Conservation (phyloP, 2,329 filamentous ascomycete genomes). For the Sclerotinia borealis region DNA sequence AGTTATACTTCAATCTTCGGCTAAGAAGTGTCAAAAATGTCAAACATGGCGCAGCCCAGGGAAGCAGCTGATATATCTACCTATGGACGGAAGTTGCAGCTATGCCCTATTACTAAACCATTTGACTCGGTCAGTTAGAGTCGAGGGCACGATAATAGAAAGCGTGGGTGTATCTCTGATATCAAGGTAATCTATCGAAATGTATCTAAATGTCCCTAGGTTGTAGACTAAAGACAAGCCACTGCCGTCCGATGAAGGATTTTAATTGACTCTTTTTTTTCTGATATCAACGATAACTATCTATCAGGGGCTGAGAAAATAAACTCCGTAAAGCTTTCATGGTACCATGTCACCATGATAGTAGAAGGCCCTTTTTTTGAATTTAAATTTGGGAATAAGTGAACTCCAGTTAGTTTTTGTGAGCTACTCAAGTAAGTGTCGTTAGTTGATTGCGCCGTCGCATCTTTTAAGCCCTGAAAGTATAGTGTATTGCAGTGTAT, state of each 20-base stretch:
- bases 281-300: background rate
- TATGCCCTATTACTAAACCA: background rate
- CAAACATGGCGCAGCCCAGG: conserved; percentile 7
- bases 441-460: background rate
- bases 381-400: background rate
- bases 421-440: background rate
- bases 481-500: background rate
- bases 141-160: background rate
- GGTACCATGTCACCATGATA: conserved; percentile 3
- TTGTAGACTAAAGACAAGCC: conserved; percentile 1
- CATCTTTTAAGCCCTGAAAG: background rate
- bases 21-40: conserved; percentile 6
- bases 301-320: conserved; percentile 12
- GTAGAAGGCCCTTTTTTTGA: conserved; percentile 6
- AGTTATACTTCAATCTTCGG: background rate
- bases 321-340: conserved; percentile 8
- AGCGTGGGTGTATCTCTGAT: background rate
- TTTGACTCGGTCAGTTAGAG: conserved; percentile 7
- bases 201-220: background rate
- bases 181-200: background rate
- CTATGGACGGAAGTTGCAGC: background rate
- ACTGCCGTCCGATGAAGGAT: background rate
- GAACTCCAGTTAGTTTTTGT: too few relatives aligned
- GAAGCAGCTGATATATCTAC: conserved; percentile 7
- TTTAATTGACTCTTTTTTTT: background rate